phyloP scores from a whole-genome alignment of 2,329 filamentous ascomycete genomes.

The Xylariaceae sp. region DNA sequence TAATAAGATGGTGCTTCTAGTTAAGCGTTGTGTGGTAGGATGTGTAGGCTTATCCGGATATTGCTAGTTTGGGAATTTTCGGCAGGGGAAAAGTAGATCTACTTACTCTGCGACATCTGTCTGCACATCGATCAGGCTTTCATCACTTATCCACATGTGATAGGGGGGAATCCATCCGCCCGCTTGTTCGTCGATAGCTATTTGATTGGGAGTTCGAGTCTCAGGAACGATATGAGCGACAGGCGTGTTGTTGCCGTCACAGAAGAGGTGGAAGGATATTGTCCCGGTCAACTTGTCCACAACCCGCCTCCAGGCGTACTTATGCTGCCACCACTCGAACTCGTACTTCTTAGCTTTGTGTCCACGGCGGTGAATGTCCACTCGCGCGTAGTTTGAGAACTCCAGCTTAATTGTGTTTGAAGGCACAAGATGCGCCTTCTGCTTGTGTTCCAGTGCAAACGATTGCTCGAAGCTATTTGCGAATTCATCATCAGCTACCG shows the following conservation, averaged over 20 bases:
- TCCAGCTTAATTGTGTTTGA: conserved; percentile 87
- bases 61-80: not conserved
- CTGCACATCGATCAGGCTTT: conserved; percentile 69
- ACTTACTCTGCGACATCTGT: conserved; percentile 88
- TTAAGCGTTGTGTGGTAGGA: too few relatives aligned
- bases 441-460: conserved; percentile 42
- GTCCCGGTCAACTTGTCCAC: conserved; percentile 71
- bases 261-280: conserved; percentile 81
- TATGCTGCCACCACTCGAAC: conserved; percentile 91
- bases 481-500: conserved; percentile 43
- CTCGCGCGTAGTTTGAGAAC: conserved; percentile 95
- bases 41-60: not conserved
- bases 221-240: conserved; percentile 89
- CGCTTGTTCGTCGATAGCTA: conserved; percentile 73
- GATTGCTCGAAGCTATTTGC: conserved; percentile 37
- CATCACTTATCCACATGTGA: conserved; percentile 87
- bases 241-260: conserved; percentile 65
- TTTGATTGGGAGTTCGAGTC: conserved; percentile 73
- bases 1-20: not conserved
- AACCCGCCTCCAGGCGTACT: conserved; percentile 83
- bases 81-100: conserved; percentile 18
- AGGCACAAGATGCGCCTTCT: conserved; percentile 53
- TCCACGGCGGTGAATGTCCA: conserved; percentile 78
- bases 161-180: conserved; percentile 92
- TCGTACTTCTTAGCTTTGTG: conserved; percentile 78